A percentile compares a stretch with the other conserved stretches of the same genome.
Conservation (phyloP, 1,284 basidiomycete genomes). For the Puccinia hordei region DNA sequence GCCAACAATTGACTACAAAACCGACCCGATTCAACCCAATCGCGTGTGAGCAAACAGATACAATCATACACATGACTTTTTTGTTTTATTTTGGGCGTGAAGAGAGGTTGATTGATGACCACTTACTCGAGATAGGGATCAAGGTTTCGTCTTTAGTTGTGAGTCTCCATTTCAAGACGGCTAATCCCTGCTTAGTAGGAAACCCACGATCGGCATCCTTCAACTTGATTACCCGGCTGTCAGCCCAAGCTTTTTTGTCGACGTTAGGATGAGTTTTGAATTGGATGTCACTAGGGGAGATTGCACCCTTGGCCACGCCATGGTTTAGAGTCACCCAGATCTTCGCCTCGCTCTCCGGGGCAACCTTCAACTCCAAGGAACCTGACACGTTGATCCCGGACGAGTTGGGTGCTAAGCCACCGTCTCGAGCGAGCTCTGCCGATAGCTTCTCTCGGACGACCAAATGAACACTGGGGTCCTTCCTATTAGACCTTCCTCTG, state of each 20-base stretch:
- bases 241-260: constrained; percentile 74
- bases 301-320: constrained; percentile 63
- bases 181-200: constrained; percentile 81
- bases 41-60: background rate
- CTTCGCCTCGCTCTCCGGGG: constrained; percentile 74
- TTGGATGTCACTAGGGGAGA: constrained; percentile 73
- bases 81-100: too few relatives aligned
- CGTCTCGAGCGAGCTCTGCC: constrained; percentile 80
- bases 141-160: constrained; percentile 85
- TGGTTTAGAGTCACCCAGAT: constrained; percentile 72
- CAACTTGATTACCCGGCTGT: constrained; percentile 73
- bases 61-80: constrained; percentile 17
- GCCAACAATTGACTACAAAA: constrained; percentile 88
- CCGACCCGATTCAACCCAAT: constrained; percentile 1
- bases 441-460: constrained; percentile 81
- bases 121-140: constrained; percentile 84
- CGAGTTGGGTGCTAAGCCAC: constrained; percentile 73
- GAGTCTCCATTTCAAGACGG: constrained; percentile 90
- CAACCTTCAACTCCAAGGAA: constrained; percentile 85
- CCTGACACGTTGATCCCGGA: constrained; percentile 77
- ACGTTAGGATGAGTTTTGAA: constrained; percentile 98
- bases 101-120: constrained; percentile 13
- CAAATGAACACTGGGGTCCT: constrained; percentile 73
- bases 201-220: constrained; percentile 81
- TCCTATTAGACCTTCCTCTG: constrained; percentile 3